Conservation (phyloP, 2,329 filamentous ascomycete genomes). For the Verticillium albo-atrum region DNA sequence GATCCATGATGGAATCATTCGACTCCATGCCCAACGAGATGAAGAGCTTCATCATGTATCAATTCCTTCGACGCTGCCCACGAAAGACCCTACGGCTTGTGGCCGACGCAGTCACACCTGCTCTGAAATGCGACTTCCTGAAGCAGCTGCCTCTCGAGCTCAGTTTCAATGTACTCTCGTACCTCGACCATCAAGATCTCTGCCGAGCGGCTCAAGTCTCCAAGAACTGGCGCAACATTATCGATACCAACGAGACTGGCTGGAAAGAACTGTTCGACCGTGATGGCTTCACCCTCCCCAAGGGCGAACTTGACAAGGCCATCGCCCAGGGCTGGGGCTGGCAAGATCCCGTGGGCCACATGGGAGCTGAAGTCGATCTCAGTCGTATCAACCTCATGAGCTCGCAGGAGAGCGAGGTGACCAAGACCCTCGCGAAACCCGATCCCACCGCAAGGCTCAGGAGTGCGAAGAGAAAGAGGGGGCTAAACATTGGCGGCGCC, state of each 20-base stretch:
- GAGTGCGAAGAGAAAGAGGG: constrained; percentile 53
- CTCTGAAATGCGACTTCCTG: constrained; percentile 91
- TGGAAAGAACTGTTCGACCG: constrained; percentile 91
- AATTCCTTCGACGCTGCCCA: constrained; percentile 82
- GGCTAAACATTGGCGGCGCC: constrained; percentile 36
- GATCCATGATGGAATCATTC: constrained; percentile 81
- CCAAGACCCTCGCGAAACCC: constrained; percentile 20
- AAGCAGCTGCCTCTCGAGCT: constrained; percentile 80
- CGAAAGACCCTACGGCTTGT: constrained; percentile 87
- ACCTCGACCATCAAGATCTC: constrained; percentile 79
- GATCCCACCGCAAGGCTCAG: constrained; percentile 40
- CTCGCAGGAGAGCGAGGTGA: constrained; percentile 37
- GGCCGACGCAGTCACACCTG: constrained; percentile 86
- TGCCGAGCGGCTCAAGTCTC: constrained; percentile 91
- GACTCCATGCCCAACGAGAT: constrained; percentile 87
- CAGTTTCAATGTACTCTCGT: constrained; percentile 80
- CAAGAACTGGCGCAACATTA: constrained; percentile 85
- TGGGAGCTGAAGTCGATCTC: constrained; percentile 78
- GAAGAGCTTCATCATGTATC: constrained; percentile 96
- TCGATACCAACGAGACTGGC: constrained; percentile 89
- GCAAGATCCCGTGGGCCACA: constrained; percentile 76
- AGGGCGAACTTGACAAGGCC: constrained; percentile 79
- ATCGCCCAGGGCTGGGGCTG: constrained; percentile 95
- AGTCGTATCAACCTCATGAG: constrained; percentile 53
- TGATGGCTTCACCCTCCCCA: constrained; percentile 74